Base-by-base conservation (phyloP, 768 basidiomycete genomes). In the Hygrocybe punicea region DNA sequence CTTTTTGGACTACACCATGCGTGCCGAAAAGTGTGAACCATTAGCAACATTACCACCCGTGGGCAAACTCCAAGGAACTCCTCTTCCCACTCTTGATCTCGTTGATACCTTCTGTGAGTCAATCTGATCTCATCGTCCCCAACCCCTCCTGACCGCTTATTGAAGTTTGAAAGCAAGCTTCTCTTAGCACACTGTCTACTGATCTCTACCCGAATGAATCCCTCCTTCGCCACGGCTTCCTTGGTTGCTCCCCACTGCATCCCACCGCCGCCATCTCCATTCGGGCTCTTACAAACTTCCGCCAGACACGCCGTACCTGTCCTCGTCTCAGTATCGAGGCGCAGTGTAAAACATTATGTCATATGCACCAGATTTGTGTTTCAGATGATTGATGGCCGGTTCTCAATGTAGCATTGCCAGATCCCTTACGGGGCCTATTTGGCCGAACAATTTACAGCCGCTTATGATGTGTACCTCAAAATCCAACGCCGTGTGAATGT, bases 341-440 rank as follows among this genome's bases (percentile, higher is more conserved):
- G 7, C 70, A 71, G 44, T 50, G 66, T 19, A 71, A 70, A 47
- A 53, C 54, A 1, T 56, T 75, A 0, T 71, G 67, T 29, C 68
- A 73, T 51, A 24, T 72, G 19, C 67, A 75, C 13, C 37, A 61
- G 11, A 45, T 60, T 33, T 11, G 39, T 53, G 9, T 14, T 46
- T 40, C 25, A 8, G 3, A 9, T 49, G n/a, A 33, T 9, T 35
- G 11, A 36, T n/a, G 52, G 19, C 24, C 16, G 2, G 11, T 17
- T 29, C 23, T 24, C 2, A 16, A 16, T n/a, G 25, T 14, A 21
- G 13, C 24, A 23, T 50, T 40, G 19, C 19, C 50, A 57, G 55
- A 37, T 57, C 0, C 63, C 67, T 0, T 68, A 60, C 51, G 33
- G 58, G 11, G 51, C 47, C 2, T 58, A 63, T 44, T 47, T 68